Evolutionary conservation across 345 rosid species (phyloP).

Genomic region (Acer yangbiense): DNA sequence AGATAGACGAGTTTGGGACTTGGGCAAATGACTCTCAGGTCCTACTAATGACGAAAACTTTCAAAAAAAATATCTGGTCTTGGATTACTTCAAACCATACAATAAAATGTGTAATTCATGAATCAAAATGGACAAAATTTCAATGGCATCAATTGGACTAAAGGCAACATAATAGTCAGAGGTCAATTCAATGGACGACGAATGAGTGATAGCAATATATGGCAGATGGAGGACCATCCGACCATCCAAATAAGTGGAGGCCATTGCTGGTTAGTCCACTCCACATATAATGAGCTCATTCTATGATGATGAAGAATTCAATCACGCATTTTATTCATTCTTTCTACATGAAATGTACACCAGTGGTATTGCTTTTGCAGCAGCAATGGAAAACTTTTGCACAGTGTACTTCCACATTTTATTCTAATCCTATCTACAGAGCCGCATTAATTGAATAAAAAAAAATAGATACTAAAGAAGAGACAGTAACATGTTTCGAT

Average conservation of each 20-base stretch:
- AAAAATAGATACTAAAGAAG: not conserved
- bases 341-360: not conserved
- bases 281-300: conserved; percentile 3
- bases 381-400: not conserved
- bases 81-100: no score
- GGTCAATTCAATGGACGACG: not conserved
- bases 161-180: not conserved
- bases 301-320: no score
- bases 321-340: not conserved
- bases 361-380: not conserved
- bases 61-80: no score
- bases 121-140: no score
- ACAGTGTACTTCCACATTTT: no score
- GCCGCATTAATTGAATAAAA: no score
- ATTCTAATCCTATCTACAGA: no score
- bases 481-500: not conserved
- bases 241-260: conserved; percentile 7
- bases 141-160: no score
- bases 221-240: not conserved
- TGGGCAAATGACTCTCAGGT: no score
- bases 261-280: not conserved
- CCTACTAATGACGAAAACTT: no score
- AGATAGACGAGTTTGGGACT: no score
- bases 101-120: no score
- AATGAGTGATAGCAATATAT: not conserved